Evolutionary conservation across 495 filamentous ascomycete species (phyloP), one percentile per base, ranked within the genome.

Genomic region (Aspergillus kassunensis): DNA sequence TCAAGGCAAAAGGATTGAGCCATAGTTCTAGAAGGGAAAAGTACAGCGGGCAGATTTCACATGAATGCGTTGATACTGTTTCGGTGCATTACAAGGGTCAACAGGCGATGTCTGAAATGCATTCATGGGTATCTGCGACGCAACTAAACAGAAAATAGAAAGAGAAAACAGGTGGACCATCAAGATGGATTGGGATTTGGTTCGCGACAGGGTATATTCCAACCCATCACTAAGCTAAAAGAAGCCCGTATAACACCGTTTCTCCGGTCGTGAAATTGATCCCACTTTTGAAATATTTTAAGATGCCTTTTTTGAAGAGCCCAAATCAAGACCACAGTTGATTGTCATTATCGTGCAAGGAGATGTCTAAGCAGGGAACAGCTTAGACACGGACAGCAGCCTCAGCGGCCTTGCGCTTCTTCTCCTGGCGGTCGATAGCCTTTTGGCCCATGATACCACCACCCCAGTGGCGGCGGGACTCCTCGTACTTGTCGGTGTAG

Each of bases 401-500:
- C 72, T 97, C 93, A 57, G 93, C 64, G 62, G 90, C 89, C 85
- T 96, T 96, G 79, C 90, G 83, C 82, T 90, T 91, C 90, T 97
- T 97, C 78, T 91, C 88, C 65, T 85, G 85, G 67, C 86, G 82
- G 69, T 88, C 91, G 66, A 89, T 83, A 66, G 95, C 92, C 88
- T 99, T 99, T 72, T 84, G 80, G 62, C 95, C 95, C 92, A 97
- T 96, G 79, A 97, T 96, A 77, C 95, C 95, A 83, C 95, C 95
- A 80, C 95, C 95, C 93, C 95, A 99, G 79, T 91, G 87, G 72
- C 90, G 85, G 76, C 87, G 89, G 66, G 79, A 69, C 71, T 95
- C 90, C 79, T 96, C 90, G 73, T 90, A 87, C 84, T 95, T 96
- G 73, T 93, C 92, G 57, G 85, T 75, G 80, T 96, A 99, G 56